Conservation (phyloP, 1,284 basidiomycete species). For the Apiotrichum sp. region DNA sequence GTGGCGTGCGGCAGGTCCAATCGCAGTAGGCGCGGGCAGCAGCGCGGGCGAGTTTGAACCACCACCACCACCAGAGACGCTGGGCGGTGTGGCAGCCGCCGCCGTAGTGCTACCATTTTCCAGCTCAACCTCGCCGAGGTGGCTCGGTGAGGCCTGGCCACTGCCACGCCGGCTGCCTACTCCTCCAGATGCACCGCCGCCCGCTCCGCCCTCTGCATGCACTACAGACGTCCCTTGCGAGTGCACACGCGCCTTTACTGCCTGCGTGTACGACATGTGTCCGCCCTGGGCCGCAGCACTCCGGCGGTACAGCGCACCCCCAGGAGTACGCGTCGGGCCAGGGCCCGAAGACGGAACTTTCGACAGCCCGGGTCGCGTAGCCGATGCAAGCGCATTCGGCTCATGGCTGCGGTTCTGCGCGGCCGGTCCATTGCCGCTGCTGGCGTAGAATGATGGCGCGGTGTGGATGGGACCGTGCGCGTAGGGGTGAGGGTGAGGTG, state of each 20-base stretch:
- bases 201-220: background rate
- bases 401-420: slow-evolving; percentile 2
- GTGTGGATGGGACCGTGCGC: slow-evolving; percentile 1
- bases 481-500: background rate
- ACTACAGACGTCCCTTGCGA: background rate
- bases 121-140: too few relatives aligned
- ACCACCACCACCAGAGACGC: too few relatives aligned
- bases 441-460: background rate
- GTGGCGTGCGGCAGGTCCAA: slow-evolving; percentile 1
- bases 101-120: too few relatives aligned
- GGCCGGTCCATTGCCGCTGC: background rate
- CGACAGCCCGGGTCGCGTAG: too few relatives aligned
- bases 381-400: background rate
- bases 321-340: background rate
- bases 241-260: background rate
- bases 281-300: background rate
- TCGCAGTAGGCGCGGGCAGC: background rate
- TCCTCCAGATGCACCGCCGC: too few relatives aligned
- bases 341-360: background rate
- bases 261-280: background rate
- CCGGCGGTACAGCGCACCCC: background rate
- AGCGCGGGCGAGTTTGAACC: too few relatives aligned
- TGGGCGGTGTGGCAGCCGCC: too few relatives aligned
- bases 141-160: too few relatives aligned
- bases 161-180: too few relatives aligned